These are phyloP conservation scores for Candida boleticola DNA, from an alignment of 805 yeast genomes.

Conservation along the genomic window DNA sequence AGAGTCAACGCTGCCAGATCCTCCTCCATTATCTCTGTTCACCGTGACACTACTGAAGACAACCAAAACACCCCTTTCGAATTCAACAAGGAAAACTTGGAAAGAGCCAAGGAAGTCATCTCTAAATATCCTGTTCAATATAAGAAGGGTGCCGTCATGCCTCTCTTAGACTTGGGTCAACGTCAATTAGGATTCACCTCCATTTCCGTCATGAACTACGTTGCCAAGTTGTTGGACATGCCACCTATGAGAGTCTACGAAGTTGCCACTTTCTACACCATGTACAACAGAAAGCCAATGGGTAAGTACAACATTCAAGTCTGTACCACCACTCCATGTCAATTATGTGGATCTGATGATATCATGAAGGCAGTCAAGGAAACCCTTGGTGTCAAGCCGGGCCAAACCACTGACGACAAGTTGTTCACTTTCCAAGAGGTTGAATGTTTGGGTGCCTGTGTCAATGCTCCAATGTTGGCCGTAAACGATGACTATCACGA, in stretches of 20 bases:
- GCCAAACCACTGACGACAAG: conserved; percentile 73
- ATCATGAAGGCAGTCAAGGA: conserved; percentile 66
- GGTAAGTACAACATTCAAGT: conserved; percentile 82
- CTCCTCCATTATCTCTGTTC: conserved; percentile 54
- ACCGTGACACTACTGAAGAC: conserved; percentile 69
- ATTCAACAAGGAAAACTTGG: conserved; percentile 61
- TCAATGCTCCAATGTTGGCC: conserved; percentile 86
- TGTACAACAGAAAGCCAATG: conserved; percentile 84
- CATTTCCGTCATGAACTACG: conserved; percentile 85
- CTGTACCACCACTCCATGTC: conserved; percentile 90
- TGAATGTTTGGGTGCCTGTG: conserved; percentile 91
- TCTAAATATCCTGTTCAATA: conserved; percentile 84
- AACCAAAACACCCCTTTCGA: conserved; percentile 69
- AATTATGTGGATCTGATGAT: conserved; percentile 78
- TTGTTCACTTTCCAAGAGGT: conserved; percentile 82
- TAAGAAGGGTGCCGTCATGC: conserved; percentile 87
- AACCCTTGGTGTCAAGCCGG: conserved; percentile 65
- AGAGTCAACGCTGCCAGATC: conserved; percentile 18
- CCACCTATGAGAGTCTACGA: conserved; percentile 95
- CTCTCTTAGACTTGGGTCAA: conserved; percentile 81
- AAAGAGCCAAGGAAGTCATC: conserved; percentile 69
- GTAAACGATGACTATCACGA: conserved; percentile 80
- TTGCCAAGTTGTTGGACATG: conserved; percentile 78
- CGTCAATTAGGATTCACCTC: conserved; percentile 86
- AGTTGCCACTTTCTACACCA: conserved; percentile 89